Evolutionary conservation across 495 filamentous ascomycete species (phyloP), one percentile per base, ranked within the genome.

Genomic region (Aspergillus avenaceus): DNA sequence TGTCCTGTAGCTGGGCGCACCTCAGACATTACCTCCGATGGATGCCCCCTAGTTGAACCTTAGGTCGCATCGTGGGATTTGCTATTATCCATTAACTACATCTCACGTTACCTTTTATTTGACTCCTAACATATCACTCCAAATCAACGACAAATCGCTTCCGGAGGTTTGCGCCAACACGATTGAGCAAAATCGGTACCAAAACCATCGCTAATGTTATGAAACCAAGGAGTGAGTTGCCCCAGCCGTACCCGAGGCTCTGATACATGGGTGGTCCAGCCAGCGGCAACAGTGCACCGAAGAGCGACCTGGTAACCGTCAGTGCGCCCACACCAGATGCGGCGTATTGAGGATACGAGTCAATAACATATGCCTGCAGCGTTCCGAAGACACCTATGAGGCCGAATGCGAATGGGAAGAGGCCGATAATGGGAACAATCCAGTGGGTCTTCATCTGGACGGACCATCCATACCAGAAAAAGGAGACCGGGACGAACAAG

Each of bases 151-250:
- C 4, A 11, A 38, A 38, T 16, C 12, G 18, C 6, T 16, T 19
- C 34, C 34, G 34, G 34, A 38, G 34, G 12, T 14, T 8, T 42
- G 62, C 49, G 0, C 72, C 72, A 55, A 62, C 69, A 19, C 45
- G 38, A 16, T 54, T 58, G 25, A 74, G 62, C 2, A 66, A 8
- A 19, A 72, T 54, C 8, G 69, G 59, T 5, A 66, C 42, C 0
- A 65, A 63, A 7, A 64, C 45, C 79, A 73, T 65, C 8, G 63
- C 83, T 21, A 89, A 50, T 0, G 83, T 74, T 26, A 90, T 63
- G 52, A 88, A 87, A 8, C 68, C 85, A 23, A 88, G 60, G 26
- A 89, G 55, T 8, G 73, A 80, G 53, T 85, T 88, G 1, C 84
- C 85, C 85, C 85, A 87, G 1, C 83, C 84, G 4, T 84, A 61